Base-by-base conservation (phyloP, 2,329 filamentous ascomycete genomes). In the Triangularia setosa region DNA sequence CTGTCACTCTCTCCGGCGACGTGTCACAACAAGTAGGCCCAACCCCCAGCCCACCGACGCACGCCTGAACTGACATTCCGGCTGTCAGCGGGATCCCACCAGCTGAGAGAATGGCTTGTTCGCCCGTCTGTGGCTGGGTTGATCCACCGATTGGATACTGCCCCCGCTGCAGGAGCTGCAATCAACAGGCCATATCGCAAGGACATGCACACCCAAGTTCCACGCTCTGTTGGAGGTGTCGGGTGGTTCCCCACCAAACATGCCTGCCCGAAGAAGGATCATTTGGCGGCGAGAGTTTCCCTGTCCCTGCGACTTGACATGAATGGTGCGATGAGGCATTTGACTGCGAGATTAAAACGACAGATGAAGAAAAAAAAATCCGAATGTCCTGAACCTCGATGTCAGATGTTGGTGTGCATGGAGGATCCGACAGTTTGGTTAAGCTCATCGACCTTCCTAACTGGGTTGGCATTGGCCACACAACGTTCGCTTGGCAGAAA, bases 391-490 rank as follows among this genome's bases (percentile, higher is more conserved):
- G 4, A 48, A 48, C 18, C 1, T 48, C n/a, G 40, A 48, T n/a
- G 18, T 21, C n/a, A 21, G 21, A 48, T 48, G 6, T 21, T 21
- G 18, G 40, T 48, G 40, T 48, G 40, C 40, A 48, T 48, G 24
- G 18, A 21, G 55, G 27, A 48, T 59, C 57, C 57, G 57, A 52
- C 57, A 59, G 57, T 27, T 4, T 59, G 57, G 57, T 59, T 59
- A 44, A 44, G 57, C 21, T 27, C 30, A n/a, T 58, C 33, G 56
- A 44, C 23, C 52, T 55, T 24, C 21, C 52, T 28, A 27, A 28
- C 52, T 28, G 52, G 52, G 52, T 14, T 55, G 52, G 52, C 52
- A 55, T 28, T 55, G 52, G 52, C 52, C 52, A 48, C 40, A 48
- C 40, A 48, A 48, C n/a, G n/a, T 48, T 48, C 40, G 40, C 25